Evolutionary conservation across 805 yeast species (phyloP), one percentile per base, ranked within the genome.

Genomic region (Ogataea glucozyma): DNA sequence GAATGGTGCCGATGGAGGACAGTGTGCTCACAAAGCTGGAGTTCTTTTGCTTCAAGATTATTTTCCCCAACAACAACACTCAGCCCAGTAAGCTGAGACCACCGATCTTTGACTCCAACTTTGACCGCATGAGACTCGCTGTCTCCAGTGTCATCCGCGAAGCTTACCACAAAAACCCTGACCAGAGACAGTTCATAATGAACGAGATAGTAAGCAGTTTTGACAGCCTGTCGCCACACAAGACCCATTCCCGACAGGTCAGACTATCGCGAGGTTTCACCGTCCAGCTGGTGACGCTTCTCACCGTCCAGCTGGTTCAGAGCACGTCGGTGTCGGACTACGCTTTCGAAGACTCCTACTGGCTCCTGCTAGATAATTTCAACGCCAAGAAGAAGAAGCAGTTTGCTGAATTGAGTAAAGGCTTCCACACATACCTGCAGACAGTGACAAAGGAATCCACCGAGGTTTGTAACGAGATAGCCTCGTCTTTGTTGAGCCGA

Each of bases 131-230:
- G 1, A 48, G 63, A 4, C 67, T 66, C 12, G 51, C 56, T 10
- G 52, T 65, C 27, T 54, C 70, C 23, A 54, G 62, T 9, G 48
- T 73, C 26, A 32, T 66, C 13, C 54, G 58, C 12, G 41, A 65
- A 6, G 64, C 79, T 9, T 80, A 76, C 54, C 53, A 56, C 26
- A 58, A 54, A 14, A 57, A 70, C 37, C 61, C 66, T 1, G 74
- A 71, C 30, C 95, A 88, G 53, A 64, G 85, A 42, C 61, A 63
- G 1, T 83, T 81, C 54, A 70, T 88, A 4, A 52, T 86, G 6
- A 75, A 75, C 40, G 93, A 88, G 56, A 52, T 85, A 2, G 52
- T 83, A 10, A 61, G 72, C 2, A 75, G 73, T 41, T 62, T 81
- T 40, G 78, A 75, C 35, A 70, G 66, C 17, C 52, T 81, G 3